Conservation (phyloP, 1,284 basidiomycete genomes). For the Cystobasidium sp. region DNA sequence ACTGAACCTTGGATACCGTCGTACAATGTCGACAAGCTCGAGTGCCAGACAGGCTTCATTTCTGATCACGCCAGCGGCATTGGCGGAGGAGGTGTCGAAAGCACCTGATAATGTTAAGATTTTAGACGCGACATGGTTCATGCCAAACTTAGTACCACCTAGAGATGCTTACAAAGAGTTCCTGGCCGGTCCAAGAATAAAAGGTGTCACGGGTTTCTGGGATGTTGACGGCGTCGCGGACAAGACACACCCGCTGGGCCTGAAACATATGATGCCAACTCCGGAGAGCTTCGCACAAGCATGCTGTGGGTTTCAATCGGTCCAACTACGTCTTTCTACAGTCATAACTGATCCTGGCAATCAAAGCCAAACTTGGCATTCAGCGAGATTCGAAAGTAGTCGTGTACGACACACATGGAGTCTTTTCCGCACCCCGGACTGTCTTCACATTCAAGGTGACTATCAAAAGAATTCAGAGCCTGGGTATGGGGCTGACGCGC, state of each 20-base stretch:
- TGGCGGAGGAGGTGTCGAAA: constrained; percentile 45
- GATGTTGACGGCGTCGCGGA: constrained; percentile 73
- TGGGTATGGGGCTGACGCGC: neutral
- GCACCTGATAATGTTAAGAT: constrained; percentile 48
- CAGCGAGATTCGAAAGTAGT: constrained; percentile 76
- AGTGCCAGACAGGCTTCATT: constrained; percentile 29
- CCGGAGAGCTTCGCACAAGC: constrained; percentile 73
- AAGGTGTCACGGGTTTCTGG: constrained; percentile 70
- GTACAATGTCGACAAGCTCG: constrained; percentile 29
- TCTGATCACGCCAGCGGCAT: constrained; percentile 43
- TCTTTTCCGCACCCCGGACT: constrained; percentile 87
- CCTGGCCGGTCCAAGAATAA: constrained; percentile 66
- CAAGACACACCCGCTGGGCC: constrained; percentile 58
- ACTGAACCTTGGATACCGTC: neutral
- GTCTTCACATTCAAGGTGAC: constrained; percentile 81
- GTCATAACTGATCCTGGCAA: constrained; percentile 58
- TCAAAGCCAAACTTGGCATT: constrained; percentile 66
- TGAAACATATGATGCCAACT: constrained; percentile 93
- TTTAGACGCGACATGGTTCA: constrained; percentile 79
- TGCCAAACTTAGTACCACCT: constrained; percentile 72
- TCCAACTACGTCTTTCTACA: neutral
- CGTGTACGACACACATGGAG: constrained; percentile 82
- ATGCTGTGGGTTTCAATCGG: constrained; percentile 61
- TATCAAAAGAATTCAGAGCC: constrained; percentile 20
- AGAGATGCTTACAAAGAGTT: constrained; percentile 70